Conservation (phyloP, 768 basidiomycete genomes). For the Clavulina sp. region DNA sequence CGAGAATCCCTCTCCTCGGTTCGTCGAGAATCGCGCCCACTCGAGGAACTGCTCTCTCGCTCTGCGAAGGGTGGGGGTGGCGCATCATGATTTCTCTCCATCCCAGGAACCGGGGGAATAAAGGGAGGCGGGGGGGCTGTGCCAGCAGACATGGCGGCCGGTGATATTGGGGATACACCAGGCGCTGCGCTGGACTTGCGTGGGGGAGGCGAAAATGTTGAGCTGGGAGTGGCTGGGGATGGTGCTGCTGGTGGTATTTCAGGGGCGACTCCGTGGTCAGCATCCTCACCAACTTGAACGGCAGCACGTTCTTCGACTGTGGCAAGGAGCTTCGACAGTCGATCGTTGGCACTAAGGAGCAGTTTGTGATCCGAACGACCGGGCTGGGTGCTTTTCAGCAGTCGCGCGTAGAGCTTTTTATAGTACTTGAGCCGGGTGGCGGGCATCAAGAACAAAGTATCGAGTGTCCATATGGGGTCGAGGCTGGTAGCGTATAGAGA, state of each 20-base stretch:
- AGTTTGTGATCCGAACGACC: slow-evolving; percentile 76
- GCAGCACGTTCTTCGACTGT: slow-evolving; percentile 43
- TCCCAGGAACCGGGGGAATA: neutral
- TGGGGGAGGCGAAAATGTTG: neutral
- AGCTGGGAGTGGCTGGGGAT: neutral
- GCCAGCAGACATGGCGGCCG: too few species aligned
- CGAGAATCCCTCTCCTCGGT: slow-evolving; percentile 18
- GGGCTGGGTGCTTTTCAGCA: slow-evolving; percentile 72
- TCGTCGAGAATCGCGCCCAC: neutral
- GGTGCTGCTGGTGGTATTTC: neutral
- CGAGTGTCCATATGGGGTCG: slow-evolving; percentile 54
- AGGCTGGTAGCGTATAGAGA: slow-evolving; percentile 26
- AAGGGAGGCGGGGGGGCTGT: neutral
- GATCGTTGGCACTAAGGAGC: slow-evolving; percentile 62
- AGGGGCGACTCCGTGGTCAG: too few species aligned
- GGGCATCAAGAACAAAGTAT: slow-evolving; percentile 75
- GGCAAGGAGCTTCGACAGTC: slow-evolving; percentile 54
- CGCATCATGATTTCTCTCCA: too few species aligned
- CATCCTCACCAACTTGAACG: slow-evolving; percentile 29
- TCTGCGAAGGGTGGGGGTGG: too few species aligned
- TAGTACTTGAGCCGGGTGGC: slow-evolving; percentile 78
- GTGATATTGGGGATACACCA: too few species aligned
- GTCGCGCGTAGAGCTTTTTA: slow-evolving; percentile 67
- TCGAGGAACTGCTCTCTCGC: neutral
- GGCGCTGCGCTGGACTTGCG: neutral